A percentile compares a stretch with the other conserved stretches of the same genome.
Evolutionary conservation across 2,329 filamentous ascomycete species (phyloP).

Genomic region (Aspergillus calidoustus): DNA sequence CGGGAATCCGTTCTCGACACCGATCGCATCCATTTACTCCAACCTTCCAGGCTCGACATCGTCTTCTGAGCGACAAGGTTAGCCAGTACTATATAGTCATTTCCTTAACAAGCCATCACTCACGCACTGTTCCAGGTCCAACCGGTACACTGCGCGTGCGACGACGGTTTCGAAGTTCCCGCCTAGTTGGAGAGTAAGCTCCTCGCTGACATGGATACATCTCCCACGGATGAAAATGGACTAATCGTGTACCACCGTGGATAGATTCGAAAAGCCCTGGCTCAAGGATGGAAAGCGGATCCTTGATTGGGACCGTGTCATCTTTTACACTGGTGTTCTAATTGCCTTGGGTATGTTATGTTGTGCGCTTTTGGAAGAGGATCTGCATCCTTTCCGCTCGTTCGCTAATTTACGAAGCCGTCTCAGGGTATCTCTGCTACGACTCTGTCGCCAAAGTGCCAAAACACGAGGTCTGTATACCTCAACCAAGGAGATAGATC

Average conservation of each 20-base stretch:
- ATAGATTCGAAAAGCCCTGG: slow-evolving; percentile 22
- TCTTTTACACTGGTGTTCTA: slow-evolving; percentile 20
- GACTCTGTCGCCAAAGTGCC: slow-evolving; percentile 24
- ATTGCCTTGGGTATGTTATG: slow-evolving; percentile 32
- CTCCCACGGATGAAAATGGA: no score
- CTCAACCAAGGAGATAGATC: not conserved
- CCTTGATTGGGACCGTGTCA: slow-evolving; percentile 21
- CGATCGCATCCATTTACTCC: not conserved
- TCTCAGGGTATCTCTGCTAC: slow-evolving; percentile 40
- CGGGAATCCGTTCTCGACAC: not conserved
- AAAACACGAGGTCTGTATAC: slow-evolving; percentile 12
- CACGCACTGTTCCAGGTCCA: not conserved
- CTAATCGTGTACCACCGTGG: not conserved
- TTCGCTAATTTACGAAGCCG: slow-evolving; percentile 7
- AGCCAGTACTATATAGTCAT: not conserved
- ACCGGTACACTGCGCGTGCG: slow-evolving; percentile 6
- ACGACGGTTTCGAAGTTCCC: slow-evolving; percentile 20
- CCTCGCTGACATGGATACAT: no score
- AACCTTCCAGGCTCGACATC: not conserved
- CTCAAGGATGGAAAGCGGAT: slow-evolving; percentile 13
- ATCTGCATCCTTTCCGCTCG: not conserved
- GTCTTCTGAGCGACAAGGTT: not conserved
- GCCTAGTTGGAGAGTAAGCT: slow-evolving; percentile 18
- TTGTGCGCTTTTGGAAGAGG: no score
- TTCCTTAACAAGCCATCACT: not conserved